phyloP scores from a whole-genome alignment of 257 asterid species.

The Fraxinus cuspidata region DNA sequence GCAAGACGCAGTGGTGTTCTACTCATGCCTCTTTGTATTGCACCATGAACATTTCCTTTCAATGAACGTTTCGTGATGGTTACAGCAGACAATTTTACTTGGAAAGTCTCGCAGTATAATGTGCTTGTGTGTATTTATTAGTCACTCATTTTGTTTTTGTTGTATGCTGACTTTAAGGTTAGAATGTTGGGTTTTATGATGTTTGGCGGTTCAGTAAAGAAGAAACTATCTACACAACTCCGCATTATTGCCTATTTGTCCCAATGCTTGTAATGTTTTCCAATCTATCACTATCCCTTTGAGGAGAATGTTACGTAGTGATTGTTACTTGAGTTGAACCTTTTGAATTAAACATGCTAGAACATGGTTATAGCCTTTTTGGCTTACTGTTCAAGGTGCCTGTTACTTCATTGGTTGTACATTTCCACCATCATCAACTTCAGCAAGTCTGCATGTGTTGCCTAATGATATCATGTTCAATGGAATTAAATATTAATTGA shows the following conservation, averaged over 20 bases:
- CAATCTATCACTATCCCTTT: constrained; percentile 8
- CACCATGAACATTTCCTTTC: not conserved
- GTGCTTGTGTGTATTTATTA: not conserved
- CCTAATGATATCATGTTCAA: not conserved
- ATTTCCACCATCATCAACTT: not conserved
- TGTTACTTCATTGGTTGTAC: not conserved
- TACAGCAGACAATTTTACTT: no score
- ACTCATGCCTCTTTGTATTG: not conserved
- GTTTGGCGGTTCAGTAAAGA: not conserved
- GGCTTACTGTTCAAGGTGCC: not conserved
- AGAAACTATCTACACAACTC: not conserved
- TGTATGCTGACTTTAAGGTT: not conserved
- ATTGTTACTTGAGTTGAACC: not conserved
- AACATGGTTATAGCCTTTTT: not conserved
- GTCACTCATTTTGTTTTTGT: not conserved
- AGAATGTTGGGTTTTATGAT: not conserved
- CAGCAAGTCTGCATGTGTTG: not conserved
- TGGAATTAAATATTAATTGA: not conserved
- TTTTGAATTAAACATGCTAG: not conserved
- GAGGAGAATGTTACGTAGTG: constrained; percentile 12
- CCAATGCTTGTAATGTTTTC: not conserved
- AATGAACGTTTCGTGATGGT: not conserved
- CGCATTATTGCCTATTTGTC: not conserved
- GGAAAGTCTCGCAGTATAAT: not conserved
- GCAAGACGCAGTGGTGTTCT: not conserved